Conservation (phyloP, 108 stramenopile genomes). For the Schizochytrium sp. region DNA sequence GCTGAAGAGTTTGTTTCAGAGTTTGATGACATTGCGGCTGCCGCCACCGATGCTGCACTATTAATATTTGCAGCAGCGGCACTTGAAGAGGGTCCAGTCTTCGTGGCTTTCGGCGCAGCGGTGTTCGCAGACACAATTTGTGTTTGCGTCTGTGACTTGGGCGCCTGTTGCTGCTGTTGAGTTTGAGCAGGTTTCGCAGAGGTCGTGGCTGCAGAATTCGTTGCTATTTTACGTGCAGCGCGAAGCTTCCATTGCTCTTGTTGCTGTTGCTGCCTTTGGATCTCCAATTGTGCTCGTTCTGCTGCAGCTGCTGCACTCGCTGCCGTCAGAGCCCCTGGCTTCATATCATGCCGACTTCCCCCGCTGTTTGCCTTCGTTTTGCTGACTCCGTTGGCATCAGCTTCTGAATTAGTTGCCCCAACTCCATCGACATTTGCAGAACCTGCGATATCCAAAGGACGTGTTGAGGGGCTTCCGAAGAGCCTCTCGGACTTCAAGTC, state of each 20-base stretch:
- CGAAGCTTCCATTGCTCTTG: neutral
- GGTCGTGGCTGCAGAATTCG: too few species aligned
- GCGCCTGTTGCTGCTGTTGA: neutral
- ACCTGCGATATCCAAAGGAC: neutral
- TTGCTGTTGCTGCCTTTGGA: neutral
- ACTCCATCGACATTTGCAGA: neutral
- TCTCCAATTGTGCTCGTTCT: neutral
- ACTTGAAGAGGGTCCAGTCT: neutral
- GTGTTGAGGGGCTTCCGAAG: constrained; percentile 19
- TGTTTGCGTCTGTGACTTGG: neutral
- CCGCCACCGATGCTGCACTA: too few species aligned
- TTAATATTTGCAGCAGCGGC: too few species aligned
- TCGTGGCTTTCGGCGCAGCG: neutral
- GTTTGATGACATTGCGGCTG: too few species aligned
- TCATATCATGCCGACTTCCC: neutral
- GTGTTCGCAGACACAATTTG: neutral
- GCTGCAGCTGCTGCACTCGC: constrained; percentile 3
- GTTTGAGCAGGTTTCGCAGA: too few species aligned
- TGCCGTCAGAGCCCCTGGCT: constrained; percentile 31
- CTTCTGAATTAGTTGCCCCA: neutral
- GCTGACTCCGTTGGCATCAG: neutral
- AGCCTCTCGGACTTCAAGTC: constrained; percentile 39
- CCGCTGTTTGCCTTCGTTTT: neutral
- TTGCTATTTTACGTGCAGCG: neutral
- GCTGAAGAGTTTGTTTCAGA: too few species aligned